Evolutionary conservation across 768 basidiomycete genomes (phyloP).

Genomic region (Hirschioporus abietinus): DNA sequence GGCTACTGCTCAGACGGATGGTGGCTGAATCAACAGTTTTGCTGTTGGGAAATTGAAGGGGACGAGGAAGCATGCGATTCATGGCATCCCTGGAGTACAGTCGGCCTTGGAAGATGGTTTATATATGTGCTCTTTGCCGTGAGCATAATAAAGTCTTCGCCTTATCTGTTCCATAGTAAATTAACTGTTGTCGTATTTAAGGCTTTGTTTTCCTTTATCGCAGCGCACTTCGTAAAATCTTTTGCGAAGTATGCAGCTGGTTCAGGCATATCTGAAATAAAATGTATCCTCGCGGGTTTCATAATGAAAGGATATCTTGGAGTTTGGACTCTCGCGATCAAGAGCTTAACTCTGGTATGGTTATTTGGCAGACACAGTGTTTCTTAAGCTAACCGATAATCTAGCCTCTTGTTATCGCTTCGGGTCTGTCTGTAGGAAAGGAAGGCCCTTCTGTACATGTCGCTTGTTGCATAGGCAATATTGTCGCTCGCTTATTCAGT

Average conservation of each 20-base stretch:
- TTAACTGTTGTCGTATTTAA: conserved; percentile 26
- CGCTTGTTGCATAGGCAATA: conserved; percentile 87
- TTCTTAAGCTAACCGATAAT: conserved; percentile 10
- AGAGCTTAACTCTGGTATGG: conserved; percentile 86
- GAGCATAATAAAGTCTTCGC: conserved; percentile 25
- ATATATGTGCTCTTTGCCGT: conserved; percentile 90
- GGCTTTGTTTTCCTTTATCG: conserved; percentile 78
- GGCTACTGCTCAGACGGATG: conserved; percentile 96
- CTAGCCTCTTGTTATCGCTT: conserved; percentile 94
- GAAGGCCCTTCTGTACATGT: conserved; percentile 98
- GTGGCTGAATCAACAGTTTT: conserved; percentile 98
- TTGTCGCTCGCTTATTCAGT: conserved; percentile 81
- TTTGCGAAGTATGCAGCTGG: conserved; percentile 95
- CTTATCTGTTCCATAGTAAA: neutral
- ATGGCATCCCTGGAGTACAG: conserved; percentile 86
- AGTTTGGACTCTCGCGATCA: conserved; percentile 85
- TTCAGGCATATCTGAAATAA: conserved; percentile 98
- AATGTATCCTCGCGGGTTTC: conserved; percentile 95
- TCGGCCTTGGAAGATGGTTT: conserved; percentile 68
- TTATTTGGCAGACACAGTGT: conserved; percentile 9
- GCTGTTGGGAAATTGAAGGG: conserved; percentile 93
- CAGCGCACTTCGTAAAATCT: conserved; percentile 82
- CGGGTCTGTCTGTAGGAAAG: conserved; percentile 94
- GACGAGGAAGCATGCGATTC: conserved; percentile 82
- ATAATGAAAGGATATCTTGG: conserved; percentile 95